Base-by-base conservation (phyloP, 768 basidiomycete species). In the Hemileccinum rubropunctum region DNA sequence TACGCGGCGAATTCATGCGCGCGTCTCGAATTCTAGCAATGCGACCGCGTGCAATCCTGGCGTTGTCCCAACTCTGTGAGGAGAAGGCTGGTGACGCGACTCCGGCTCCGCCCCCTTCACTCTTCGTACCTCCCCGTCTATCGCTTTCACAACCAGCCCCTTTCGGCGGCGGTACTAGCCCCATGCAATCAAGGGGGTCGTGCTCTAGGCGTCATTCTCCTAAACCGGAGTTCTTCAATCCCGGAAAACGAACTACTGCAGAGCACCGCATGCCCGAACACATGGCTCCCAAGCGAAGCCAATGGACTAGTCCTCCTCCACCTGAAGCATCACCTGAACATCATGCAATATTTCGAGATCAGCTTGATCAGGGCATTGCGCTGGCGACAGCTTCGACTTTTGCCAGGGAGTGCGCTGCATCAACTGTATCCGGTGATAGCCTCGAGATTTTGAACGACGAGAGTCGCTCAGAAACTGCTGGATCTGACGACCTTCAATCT, bases 1-100 rank as follows among this genome's bases (percentile, higher is more conserved):
- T 99, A 62, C 94, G 95, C 13, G 95, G 95, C 9, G 95, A 98
- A 72, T 95, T 99, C 67, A 95, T 95, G 91, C 86, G 95, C 32
- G 95, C 95, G 5, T 84, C 87, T 20, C 79, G 93, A 48, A 90
- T 98, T 49, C 75, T 99, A 30, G 77, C 84, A 11, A 73, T 77
- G 54, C 86, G 87, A 27, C 91, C 90, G 2, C 84, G 90, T 42
- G 91, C 89, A 8, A 81, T 88, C 28, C 69, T 86, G 17, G 88
- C 91, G 5, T 76, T 98, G 15, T 84, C 93, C 2, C 88, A 94
- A 57, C 81, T 99, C 12, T 97, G 95, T 60, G 91, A 93, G 61
- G 95, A 98, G 66, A 84, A 92, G 20, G 83, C 83, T 47, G 81
- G 80, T 15, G 36, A 53, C 13, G 58, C 73, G 1, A 73, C 71